Evolutionary conservation across 2,329 filamentous ascomycete species (phyloP).

Genomic region (Claviceps digitariae): DNA sequence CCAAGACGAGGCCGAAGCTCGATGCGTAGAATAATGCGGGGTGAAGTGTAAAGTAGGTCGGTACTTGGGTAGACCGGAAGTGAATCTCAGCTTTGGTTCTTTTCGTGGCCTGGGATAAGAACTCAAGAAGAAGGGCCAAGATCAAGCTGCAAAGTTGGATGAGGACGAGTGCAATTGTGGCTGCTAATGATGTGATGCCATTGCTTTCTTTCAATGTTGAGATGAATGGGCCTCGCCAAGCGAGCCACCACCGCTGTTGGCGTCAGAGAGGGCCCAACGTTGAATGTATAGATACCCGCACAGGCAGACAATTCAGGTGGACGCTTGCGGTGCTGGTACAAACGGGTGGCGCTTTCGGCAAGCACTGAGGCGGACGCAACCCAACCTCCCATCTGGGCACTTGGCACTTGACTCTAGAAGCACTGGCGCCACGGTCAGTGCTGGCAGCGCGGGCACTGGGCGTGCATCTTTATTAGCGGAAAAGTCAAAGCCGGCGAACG

Average conservation of each 20-base stretch:
- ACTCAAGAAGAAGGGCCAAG: neutral
- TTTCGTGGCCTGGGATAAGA: neutral
- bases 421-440: no score
- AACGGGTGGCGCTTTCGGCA: neutral
- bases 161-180: slow-evolving; percentile 1
- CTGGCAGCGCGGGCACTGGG: no score
- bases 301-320: no score
- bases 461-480: no score
- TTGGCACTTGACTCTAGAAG: no score
- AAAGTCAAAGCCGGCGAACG: no score
- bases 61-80: neutral
- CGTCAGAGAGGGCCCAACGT: no score
- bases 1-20: neutral
- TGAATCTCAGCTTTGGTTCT: neutral
- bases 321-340: neutral
- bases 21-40: neutral
- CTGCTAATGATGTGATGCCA: slow-evolving; percentile 2
- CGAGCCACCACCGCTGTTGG: neutral
- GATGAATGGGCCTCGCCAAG: neutral
- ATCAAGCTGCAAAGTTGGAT: neutral
- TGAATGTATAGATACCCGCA: neutral
- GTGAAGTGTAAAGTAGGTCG: neutral
- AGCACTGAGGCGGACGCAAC: no score
- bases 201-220: no score
- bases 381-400: no score